These are phyloP conservation scores for Pyronema omphalodes DNA, from an alignment of 495 filamentous ascomycete genomes.

Conservation along the genomic window DNA sequence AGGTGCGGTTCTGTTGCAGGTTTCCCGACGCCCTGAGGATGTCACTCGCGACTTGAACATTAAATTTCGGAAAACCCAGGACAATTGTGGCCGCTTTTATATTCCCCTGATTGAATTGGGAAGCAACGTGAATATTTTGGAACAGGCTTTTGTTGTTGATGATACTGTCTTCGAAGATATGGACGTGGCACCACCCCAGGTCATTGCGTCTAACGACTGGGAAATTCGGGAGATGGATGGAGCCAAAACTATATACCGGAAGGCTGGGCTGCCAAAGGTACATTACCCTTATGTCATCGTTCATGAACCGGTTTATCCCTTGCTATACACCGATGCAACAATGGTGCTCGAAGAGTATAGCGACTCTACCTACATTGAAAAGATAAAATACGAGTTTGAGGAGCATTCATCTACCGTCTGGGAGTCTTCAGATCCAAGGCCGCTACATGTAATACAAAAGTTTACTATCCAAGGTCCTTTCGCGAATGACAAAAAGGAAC, in stretches of 20 bases:
- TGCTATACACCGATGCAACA: too few species aligned
- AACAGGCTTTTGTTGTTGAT: slow-evolving; percentile 1
- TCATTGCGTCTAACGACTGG: too few species aligned
- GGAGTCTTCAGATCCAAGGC: not conserved
- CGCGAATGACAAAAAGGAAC: not conserved
- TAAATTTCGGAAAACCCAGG: slow-evolving; percentile 4
- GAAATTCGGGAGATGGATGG: too few species aligned
- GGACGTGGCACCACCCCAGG: too few species aligned
- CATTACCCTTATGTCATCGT: too few species aligned
- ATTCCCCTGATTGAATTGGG: slow-evolving; percentile 1
- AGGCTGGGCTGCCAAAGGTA: too few species aligned
- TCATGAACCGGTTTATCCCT: too few species aligned
- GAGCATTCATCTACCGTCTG: slow-evolving; percentile 1
- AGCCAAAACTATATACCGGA: too few species aligned
- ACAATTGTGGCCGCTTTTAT: not conserved
- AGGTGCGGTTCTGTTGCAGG: not conserved
- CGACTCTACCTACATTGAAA: not conserved
- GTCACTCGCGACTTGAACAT: slow-evolving; percentile 20
- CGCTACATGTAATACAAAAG: not conserved
- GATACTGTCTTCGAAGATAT: not conserved
- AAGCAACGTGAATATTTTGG: not conserved
- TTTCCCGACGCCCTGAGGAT: slow-evolving; percentile 12
- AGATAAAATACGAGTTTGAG: not conserved
- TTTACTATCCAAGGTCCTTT: not conserved
- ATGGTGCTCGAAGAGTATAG: not conserved